Percentiles rank a stretch among this genome's conserved stretches.
Evolutionary conservation across 805 yeast genomes (phyloP).

Genomic region (Ogataea kodamae): DNA sequence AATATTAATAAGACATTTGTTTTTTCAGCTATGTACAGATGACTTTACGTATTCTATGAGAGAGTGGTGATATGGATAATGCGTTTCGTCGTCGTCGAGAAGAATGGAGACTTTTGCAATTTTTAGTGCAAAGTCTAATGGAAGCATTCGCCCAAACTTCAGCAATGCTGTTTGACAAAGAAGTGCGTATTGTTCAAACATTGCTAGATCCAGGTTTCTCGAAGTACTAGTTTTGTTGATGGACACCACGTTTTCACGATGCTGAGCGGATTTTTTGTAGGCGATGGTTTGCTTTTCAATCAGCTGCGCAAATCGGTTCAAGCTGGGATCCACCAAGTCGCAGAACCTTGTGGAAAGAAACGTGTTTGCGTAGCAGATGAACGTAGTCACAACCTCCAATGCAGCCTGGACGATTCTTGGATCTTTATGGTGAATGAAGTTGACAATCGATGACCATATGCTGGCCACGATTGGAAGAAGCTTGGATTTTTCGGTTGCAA

Average conservation of each 20-base stretch:
- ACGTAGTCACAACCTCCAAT: constrained; percentile 24
- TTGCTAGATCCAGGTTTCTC: constrained; percentile 25
- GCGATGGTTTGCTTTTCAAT: constrained; percentile 10
- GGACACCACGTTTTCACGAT: background rate
- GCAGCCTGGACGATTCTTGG: constrained; percentile 31
- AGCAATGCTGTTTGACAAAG: constrained; percentile 36
- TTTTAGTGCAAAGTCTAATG: constrained; percentile 37
- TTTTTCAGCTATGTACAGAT: constrained; percentile 1
- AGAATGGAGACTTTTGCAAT: constrained; percentile 34
- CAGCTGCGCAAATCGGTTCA: constrained; percentile 10
- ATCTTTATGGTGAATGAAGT: constrained; percentile 24
- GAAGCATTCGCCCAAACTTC: constrained; percentile 39
- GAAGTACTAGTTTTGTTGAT: constrained; percentile 27
- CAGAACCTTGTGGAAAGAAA: constrained; percentile 46
- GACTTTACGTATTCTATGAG: constrained; percentile 17
- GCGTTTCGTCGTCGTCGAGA: constrained; percentile 15
- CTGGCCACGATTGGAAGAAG: constrained; percentile 50
- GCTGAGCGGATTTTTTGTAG: background rate
- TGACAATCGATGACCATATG: constrained; percentile 46
- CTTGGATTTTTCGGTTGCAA: constrained; percentile 46
- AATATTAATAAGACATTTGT: no score
- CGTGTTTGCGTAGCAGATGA: constrained; percentile 39
- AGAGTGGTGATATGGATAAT: constrained; percentile 33
- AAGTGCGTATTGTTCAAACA: constrained; percentile 27
- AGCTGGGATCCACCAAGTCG: constrained; percentile 34